Evolutionary conservation across 352 stramenopile species (phyloP).

Genomic region (Labyrinthula sp.): DNA sequence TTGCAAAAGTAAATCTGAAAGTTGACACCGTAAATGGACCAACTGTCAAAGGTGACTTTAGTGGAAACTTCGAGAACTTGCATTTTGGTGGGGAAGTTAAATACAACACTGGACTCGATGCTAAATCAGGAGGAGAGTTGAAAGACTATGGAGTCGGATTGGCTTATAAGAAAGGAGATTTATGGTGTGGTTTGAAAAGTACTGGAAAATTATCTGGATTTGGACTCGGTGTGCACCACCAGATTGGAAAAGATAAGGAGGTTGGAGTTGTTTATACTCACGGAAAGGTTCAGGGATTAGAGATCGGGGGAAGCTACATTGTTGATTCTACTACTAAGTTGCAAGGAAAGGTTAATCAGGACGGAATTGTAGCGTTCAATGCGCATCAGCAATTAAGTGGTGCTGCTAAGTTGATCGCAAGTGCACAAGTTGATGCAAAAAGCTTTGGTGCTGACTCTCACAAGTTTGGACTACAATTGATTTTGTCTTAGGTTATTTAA

Average conservation of each 20-base stretch:
- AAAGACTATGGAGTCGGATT: constrained; percentile 22
- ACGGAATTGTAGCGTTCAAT: constrained; percentile 23
- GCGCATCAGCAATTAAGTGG: constrained; percentile 18
- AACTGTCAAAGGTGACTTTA: constrained; percentile 18
- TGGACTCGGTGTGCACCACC: constrained; percentile 20
- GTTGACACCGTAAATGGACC: constrained; percentile 26
- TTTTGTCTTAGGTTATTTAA: no score
- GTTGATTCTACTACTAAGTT: constrained; percentile 10
- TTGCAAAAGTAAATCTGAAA: constrained; percentile 22
- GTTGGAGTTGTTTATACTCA: constrained; percentile 26
- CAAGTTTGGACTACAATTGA: constrained; percentile 26
- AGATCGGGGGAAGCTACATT: constrained; percentile 23
- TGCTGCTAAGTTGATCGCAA: constrained; percentile 26
- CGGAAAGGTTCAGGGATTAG: constrained; percentile 18
- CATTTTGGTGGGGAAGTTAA: constrained; percentile 21
- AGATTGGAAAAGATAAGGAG: constrained; percentile 14
- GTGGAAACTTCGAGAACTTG: constrained; percentile 27
- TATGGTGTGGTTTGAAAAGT: constrained; percentile 4
- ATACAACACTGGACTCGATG: constrained; percentile 28
- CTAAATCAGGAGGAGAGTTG: constrained; percentile 5
- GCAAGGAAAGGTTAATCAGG: constrained; percentile 27
- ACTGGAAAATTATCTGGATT: constrained; percentile 22
- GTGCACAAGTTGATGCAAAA: constrained; percentile 24
- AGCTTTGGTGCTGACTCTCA: constrained; percentile 21
- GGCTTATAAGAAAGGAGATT: constrained; percentile 13